Conservation (phyloP, 176 grass and related monocot genomes). For the Eleusine coracana region DNA sequence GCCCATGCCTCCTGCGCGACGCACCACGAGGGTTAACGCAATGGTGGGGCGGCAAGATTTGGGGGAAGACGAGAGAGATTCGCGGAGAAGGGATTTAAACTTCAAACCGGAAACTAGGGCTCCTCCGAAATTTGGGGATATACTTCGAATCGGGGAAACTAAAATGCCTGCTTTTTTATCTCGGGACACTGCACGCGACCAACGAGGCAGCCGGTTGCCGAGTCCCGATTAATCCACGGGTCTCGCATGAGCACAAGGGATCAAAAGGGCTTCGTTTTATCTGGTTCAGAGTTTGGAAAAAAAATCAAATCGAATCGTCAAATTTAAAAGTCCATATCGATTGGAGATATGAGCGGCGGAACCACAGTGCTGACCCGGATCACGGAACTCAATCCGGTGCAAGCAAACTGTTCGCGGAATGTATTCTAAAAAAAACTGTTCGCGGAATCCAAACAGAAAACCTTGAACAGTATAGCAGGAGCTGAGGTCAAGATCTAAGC, state of each 20-base stretch:
- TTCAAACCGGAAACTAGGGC: slow-evolving; percentile 15
- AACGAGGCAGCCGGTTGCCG: background rate
- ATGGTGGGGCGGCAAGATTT: slow-evolving; percentile 24
- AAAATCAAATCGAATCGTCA: background rate
- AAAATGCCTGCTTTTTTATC: background rate
- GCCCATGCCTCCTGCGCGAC: background rate
- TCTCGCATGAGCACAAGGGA: background rate
- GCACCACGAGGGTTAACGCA: background rate
- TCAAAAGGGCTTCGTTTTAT: background rate
- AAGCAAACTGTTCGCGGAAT: background rate
- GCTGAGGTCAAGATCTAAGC: slow-evolving; percentile 37
- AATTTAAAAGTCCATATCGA: background rate
- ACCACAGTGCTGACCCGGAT: background rate
- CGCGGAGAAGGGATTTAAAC: slow-evolving; percentile 21
- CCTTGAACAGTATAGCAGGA: background rate
- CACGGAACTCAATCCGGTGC: background rate
- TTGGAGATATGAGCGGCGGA: background rate
- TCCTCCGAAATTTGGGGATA: background rate
- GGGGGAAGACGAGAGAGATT: background rate
- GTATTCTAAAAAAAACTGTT: too few species aligned
- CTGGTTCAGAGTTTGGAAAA: background rate
- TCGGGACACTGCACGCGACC: background rate
- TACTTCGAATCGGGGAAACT: background rate
- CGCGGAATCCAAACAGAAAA: background rate
- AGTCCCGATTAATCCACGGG: slow-evolving; percentile 3